Evolutionary conservation across 192 early-diverging fungal genomes (phyloP).

Genomic region (Mortierella hygrophila): DNA sequence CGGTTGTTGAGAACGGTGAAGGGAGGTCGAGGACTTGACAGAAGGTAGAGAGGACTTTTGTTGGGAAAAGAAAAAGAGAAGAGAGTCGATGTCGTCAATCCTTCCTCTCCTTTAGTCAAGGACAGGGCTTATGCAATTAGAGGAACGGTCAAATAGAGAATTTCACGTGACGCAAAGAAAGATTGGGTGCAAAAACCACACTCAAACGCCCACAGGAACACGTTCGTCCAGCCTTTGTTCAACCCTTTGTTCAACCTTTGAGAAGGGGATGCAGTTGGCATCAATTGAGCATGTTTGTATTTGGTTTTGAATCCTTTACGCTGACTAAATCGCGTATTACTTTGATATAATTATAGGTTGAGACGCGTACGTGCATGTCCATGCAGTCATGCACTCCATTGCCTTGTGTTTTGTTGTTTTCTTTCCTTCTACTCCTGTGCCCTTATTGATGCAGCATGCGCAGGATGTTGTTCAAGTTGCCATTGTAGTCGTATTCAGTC

Average conservation of each 20-base stretch:
- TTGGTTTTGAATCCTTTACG: no score
- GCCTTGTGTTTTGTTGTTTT: not conserved
- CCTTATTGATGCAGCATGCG: not conserved
- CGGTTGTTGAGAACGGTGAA: no score
- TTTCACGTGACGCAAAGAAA: not conserved
- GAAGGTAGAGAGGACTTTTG: no score
- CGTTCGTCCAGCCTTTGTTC: no score
- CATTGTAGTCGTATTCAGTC: constrained; percentile 36
- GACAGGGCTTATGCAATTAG: not conserved
- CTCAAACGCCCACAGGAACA: no score
- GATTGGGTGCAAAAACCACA: not conserved
- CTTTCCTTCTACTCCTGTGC: not conserved
- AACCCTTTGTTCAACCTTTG: no score
- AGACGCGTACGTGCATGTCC: not conserved
- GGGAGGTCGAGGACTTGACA: no score
- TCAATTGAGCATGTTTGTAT: no score
- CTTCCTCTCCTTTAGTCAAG: no score
- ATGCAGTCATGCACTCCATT: not conserved
- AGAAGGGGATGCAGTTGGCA: no score
- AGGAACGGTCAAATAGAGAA: not conserved
- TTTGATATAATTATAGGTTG: not conserved
- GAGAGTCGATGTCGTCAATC: not conserved
- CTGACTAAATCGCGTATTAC: no score
- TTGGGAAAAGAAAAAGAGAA: no score
- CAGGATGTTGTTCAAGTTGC: constrained; percentile 41